Conservation (phyloP, 441 rosid genomes). For the Jatropha multifida region DNA sequence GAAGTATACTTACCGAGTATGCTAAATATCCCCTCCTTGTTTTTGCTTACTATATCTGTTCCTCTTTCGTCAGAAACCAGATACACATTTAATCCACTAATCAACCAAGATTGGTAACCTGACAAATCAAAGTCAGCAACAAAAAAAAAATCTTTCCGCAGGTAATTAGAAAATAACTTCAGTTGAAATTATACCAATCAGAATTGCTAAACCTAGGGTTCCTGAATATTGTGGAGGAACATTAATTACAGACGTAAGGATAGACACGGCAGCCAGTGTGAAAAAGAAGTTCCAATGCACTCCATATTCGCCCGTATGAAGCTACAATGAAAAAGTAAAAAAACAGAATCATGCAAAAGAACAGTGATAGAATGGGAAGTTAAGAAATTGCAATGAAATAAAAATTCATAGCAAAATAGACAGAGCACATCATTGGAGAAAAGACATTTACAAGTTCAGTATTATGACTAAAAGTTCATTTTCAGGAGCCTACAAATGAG, state of each 20-base stretch:
- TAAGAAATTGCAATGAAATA: background rate
- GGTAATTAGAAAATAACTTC: slow-evolving; percentile 15
- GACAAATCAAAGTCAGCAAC: slow-evolving; percentile 29
- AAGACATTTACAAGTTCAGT: background rate
- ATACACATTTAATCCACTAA: slow-evolving; percentile 61
- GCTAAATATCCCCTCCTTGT: slow-evolving; percentile 88
- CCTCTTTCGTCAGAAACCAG: slow-evolving; percentile 78
- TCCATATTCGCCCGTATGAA: slow-evolving; percentile 83
- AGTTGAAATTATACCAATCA: slow-evolving; percentile 49
- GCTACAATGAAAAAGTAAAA: slow-evolving; percentile 36
- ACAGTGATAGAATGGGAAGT: background rate
- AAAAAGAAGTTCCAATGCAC: slow-evolving; percentile 96
- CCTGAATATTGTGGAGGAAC: slow-evolving; percentile 75
- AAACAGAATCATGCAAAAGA: background rate
- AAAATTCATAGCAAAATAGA: background rate
- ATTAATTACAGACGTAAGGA: slow-evolving; percentile 59
- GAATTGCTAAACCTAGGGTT: slow-evolving; percentile 56
- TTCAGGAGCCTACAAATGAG: background rate
- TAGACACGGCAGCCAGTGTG: slow-evolving; percentile 80
- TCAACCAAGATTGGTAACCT: slow-evolving; percentile 77
- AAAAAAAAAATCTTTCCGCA: slow-evolving; percentile 11
- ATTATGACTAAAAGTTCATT: background rate
- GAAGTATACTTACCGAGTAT: slow-evolving; percentile 56
- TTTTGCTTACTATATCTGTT: slow-evolving; percentile 66
- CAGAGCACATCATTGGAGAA: background rate